Conservation (phyloP, 192 early-diverging fungal species). For the Helicostylum pulchrum region DNA sequence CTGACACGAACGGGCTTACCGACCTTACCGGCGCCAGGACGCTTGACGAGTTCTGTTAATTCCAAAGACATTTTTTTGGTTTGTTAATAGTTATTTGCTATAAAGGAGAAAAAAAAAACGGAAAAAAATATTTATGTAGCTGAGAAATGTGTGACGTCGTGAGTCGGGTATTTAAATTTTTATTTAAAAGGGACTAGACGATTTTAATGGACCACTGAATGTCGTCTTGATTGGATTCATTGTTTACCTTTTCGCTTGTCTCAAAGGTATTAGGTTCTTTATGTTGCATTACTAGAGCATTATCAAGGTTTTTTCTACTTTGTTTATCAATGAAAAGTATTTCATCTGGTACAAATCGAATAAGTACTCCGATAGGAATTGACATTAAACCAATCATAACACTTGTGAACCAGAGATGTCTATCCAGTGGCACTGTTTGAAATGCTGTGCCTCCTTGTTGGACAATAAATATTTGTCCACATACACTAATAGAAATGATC, state of each 20-base stretch:
- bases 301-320: too few relatives aligned
- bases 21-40: constrained; percentile 42
- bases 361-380: constrained; percentile 77
- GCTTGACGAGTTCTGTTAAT: constrained; percentile 44
- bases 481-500: constrained; percentile 72
- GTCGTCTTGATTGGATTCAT: background rate
- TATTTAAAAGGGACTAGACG: background rate
- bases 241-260: background rate
- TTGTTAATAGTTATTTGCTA: background rate
- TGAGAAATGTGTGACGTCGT: background rate
- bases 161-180: too few relatives aligned
- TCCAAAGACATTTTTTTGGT: constrained; percentile 14
- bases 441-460: constrained; percentile 88
- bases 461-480: constrained; percentile 88
- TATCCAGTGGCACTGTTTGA: constrained; percentile 61
- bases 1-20: constrained; percentile 47
- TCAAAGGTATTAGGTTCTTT: background rate
- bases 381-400: constrained; percentile 74
- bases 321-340: background rate
- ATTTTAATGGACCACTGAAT: background rate
- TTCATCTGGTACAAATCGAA: constrained; percentile 80
- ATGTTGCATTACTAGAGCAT: background rate
- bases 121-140: constrained; percentile 10
- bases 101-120: constrained; percentile 2
- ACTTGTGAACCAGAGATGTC: constrained; percentile 78